Evolutionary conservation across 768 basidiomycete species (phyloP), one percentile per base, ranked within the genome.

Genomic region (Coprinopsis sp.): DNA sequence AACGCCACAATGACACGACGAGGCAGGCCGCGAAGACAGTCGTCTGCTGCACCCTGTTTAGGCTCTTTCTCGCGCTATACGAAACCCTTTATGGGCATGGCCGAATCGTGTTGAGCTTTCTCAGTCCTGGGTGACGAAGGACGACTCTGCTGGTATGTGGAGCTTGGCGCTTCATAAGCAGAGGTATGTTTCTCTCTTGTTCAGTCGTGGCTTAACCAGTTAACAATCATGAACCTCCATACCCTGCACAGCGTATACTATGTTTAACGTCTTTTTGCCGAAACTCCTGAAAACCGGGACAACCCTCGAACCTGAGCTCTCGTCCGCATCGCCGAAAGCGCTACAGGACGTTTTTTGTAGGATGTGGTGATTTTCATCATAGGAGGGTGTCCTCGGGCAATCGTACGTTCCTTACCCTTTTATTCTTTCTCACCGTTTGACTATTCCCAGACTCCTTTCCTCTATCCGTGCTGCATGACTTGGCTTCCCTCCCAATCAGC

Each of bases 261-360:
- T 95, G 83, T 94, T 95, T 65, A 95, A 94, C 58, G 89, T 92
- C 21, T 95, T 80, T 58, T 74, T 93, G 16, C 92, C 92, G 0
- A 94, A 90, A 58, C 68, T 93, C 10, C 66, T 95, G 30, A 92
- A 95, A 66, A 76, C 77, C 22, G 69, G 78, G 16, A 45, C 66
- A 11, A 23, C 53, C 3, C 53, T 40, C 14, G 57, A 19, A 21
- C 46, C 49, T 41, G 50, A 51, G 2, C 49, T 51, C 4, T 48
- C 42, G 4, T 52, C 58, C 11, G 59, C 22, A 3, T n/a, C 31
- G 8, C 34, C 71, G 1, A 77, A 78, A 56, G 70, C 75, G 1
- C 60, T 84, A 13, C 74, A 78, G 54, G 78, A 76, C 46, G 85
- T 79, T 34, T n/a, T n/a, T 55, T 94, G 29, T 87, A 86, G 83